A percentile compares a stretch with the other conserved stretches of the same genome.
Conservation (phyloP, 139 green algal species). For the Pycnococcus provasolii region DNA sequence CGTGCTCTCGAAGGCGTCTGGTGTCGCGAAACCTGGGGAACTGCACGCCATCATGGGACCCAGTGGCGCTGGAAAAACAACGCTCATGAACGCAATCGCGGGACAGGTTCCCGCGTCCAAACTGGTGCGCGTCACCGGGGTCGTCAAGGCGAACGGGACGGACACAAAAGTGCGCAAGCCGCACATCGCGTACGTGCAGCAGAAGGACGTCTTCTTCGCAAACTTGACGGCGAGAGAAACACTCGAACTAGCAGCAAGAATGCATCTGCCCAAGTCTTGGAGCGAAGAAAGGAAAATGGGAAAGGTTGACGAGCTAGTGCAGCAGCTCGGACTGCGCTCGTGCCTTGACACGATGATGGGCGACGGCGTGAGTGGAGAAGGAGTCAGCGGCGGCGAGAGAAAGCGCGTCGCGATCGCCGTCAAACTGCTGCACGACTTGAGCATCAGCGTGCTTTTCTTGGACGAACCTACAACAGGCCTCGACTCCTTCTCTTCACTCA, state of each 20-base stretch:
- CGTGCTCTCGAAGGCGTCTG: not conserved
- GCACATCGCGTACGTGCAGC: constrained; percentile 24
- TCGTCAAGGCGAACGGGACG: not conserved
- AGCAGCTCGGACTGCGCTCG: constrained; percentile 13
- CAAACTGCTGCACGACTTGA: constrained; percentile 31
- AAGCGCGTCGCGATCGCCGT: constrained; percentile 38
- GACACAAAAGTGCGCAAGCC: not conserved
- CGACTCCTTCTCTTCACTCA: constrained; percentile 40
- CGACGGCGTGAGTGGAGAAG: constrained; percentile 17
- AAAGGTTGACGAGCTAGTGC: constrained; percentile 19
- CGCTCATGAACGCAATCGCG: constrained; percentile 3
- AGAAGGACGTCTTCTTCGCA: constrained; percentile 46
- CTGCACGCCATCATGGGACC: constrained; percentile 4
- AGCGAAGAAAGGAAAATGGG: constrained; percentile 17
- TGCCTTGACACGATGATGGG: constrained; percentile 29
- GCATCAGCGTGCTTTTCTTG: constrained; percentile 23
- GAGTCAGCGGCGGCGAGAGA: constrained; percentile 37
- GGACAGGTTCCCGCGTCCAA: constrained; percentile 3
- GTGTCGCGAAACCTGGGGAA: not conserved
- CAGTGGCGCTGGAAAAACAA: not conserved
- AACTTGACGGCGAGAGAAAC: constrained; percentile 40
- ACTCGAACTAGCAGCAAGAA: constrained; percentile 26
- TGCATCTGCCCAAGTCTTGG: constrained; percentile 29
- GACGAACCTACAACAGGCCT: constrained; percentile 42
- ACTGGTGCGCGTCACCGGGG: not conserved